Evolutionary conservation across 1,284 basidiomycete species (phyloP).

Genomic region (Xerocomus nothofagi): DNA sequence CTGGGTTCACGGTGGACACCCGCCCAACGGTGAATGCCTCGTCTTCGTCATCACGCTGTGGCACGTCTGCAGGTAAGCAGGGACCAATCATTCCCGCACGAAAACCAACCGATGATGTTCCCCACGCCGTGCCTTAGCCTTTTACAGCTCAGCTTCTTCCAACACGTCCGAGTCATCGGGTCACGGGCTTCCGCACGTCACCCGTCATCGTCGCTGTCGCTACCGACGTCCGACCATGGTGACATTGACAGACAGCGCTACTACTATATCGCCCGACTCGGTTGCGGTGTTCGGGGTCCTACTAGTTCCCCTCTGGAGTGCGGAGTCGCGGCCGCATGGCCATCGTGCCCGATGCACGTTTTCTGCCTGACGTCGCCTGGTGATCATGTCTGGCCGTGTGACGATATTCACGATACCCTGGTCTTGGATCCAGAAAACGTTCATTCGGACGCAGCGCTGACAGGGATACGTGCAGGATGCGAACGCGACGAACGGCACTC

Average conservation of each 20-base stretch:
- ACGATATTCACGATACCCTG: too few species aligned
- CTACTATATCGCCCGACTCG: not conserved
- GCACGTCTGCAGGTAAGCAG: constrained; percentile 76
- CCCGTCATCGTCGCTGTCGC: not conserved
- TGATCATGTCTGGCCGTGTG: not conserved
- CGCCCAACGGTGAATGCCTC: constrained; percentile 66
- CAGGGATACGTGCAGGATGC: not conserved
- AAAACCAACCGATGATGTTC: too few species aligned
- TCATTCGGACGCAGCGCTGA: not conserved
- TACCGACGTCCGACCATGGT: not conserved
- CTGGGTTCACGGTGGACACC: constrained; percentile 43
- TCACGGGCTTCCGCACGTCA: not conserved
- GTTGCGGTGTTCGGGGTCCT: too few species aligned
- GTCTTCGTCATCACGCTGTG: constrained; percentile 70
- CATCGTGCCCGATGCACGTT: constrained; percentile 2
- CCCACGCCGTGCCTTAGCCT: not conserved
- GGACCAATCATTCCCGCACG: too few species aligned
- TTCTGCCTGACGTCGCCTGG: not conserved
- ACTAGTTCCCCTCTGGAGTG: too few species aligned
- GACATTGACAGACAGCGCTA: too few species aligned
- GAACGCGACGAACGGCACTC: too few species aligned
- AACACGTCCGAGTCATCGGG: not conserved
- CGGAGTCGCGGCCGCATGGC: not conserved
- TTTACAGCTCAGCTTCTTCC: not conserved
- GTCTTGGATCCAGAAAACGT: too few species aligned